Conservation (phyloP, 169 alveolate genomes). For the Ichthyophthirius multifiliis region DNA sequence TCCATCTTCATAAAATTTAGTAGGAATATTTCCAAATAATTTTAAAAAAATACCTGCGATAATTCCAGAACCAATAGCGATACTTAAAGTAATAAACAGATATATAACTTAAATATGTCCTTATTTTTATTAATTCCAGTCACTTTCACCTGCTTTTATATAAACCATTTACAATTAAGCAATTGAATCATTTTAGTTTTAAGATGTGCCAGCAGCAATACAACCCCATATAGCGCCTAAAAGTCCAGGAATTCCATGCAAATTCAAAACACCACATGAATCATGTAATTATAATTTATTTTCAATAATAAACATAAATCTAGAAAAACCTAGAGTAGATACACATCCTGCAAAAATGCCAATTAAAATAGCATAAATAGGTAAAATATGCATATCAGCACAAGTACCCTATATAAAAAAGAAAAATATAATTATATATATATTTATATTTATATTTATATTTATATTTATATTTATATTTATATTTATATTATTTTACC, state of each 20-base stretch:
- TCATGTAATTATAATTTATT: conserved; percentile 59
- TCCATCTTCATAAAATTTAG: background rate
- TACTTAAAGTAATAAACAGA: background rate
- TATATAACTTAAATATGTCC: background rate
- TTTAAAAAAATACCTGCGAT: background rate
- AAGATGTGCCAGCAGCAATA: background rate
- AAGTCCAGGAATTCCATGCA: conserved; percentile 80
- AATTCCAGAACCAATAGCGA: background rate
- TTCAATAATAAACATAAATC: conserved; percentile 37
- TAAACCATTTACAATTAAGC: background rate
- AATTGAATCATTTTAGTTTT: background rate
- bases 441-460: no score
- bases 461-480: no score
- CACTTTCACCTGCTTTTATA: background rate
- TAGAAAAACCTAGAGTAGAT: conserved; percentile 47
- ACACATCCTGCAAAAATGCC: conserved; percentile 65
- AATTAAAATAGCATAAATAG: conserved; percentile 50
- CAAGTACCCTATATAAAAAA: conserved; percentile 41
- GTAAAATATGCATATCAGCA: conserved; percentile 48
- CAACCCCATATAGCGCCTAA: conserved; percentile 38
- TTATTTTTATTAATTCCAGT: background rate
- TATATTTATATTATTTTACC: no score
- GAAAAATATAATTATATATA: no score
- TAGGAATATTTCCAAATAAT: background rate
- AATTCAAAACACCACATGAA: conserved; percentile 68